Conservation (phyloP, 2,329 filamentous ascomycete species). For the Penicillium paneum region DNA sequence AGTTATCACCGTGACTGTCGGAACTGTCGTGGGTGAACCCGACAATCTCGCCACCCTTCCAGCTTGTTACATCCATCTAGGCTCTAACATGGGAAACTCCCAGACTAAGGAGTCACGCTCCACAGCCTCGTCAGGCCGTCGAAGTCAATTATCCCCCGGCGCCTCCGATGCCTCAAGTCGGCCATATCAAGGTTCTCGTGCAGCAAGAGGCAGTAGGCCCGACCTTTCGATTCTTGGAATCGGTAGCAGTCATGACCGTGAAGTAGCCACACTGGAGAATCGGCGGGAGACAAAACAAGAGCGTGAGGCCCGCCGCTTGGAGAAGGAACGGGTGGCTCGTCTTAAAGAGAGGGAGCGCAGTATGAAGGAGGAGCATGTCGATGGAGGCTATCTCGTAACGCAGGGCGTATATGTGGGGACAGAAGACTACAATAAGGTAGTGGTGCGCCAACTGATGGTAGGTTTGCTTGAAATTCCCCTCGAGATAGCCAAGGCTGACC, state of each 20-base stretch:
- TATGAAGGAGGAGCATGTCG: conserved; percentile 85
- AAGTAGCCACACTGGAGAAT: conserved; percentile 51
- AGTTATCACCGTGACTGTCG: conserved; percentile 9
- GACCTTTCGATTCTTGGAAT: conserved; percentile 61
- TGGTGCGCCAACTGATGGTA: conserved; percentile 90
- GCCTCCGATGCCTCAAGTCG: conserved; percentile 31
- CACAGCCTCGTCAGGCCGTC: conserved; percentile 25
- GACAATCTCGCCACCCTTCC: background rate
- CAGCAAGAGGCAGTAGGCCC: conserved; percentile 53
- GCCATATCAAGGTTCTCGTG: conserved; percentile 40
- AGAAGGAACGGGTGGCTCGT: conserved; percentile 72
- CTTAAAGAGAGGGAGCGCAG: conserved; percentile 85
- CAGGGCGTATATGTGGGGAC: conserved; percentile 87
- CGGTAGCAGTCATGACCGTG: conserved; percentile 48
- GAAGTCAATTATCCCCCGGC: conserved; percentile 32
- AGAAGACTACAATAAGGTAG: conserved; percentile 87
- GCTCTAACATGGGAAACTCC: conserved; percentile 44
- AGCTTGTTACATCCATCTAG: background rate
- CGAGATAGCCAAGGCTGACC: conserved; percentile 18
- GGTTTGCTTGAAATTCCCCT: conserved; percentile 19
- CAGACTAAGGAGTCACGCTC: conserved; percentile 47
- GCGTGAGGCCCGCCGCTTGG: conserved; percentile 77
- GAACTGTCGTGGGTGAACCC: background rate
- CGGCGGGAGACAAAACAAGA: conserved; percentile 88
- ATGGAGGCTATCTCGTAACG: conserved; percentile 92